Base-by-base conservation (phyloP, 306 rosid genomes). In the Malus asiatica region DNA sequence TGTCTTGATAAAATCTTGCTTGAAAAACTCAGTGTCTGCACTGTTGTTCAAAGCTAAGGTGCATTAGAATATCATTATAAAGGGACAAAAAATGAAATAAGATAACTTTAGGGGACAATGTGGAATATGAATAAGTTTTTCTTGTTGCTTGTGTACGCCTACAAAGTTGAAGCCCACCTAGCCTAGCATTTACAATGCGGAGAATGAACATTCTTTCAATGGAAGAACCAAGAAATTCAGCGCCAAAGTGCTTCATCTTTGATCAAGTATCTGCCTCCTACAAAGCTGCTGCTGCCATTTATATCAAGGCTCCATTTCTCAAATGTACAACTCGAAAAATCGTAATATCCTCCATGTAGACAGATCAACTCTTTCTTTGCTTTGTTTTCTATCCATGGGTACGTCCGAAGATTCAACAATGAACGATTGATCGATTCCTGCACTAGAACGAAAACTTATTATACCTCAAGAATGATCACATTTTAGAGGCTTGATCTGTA, bases 291-390 rank as follows among this genome's bases (percentile, higher is more conserved):
- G 77, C 83, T 35, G 20, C 82, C 66, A 53, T 76, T 53, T 29
- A 85, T 51, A 84, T 92, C 97, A 84, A 95, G 88, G 29, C 88
- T 86, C 96, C 99, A 95, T 79, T 88, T 95, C 84, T 95, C 97
- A 90, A 95, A 95, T 2, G 92, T 66, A 85, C 97, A 92, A 75
- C 77, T 88, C 69, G 79, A 76, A 82, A 95, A 86, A 85, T 95
- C 79, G 80, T 90, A 95, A 78, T 89, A 74, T 63, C 97, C 97
- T 62, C 96, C 97, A 80, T 90, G 97, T 80, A 95, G 76, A 70
- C 80, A 81, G 77, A 92, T 82, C 76, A 79, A 38, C 62, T 78
- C 88, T 75, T 74, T 84, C 71, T 79, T 86, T 76, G 88, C 93
- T 76, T 74, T 86, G 10, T 92, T 93, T 83, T 89, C 81, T 81